Evolutionary conservation across 306 rosid species (phyloP).

Genomic region (Prunus fruticosa): DNA sequence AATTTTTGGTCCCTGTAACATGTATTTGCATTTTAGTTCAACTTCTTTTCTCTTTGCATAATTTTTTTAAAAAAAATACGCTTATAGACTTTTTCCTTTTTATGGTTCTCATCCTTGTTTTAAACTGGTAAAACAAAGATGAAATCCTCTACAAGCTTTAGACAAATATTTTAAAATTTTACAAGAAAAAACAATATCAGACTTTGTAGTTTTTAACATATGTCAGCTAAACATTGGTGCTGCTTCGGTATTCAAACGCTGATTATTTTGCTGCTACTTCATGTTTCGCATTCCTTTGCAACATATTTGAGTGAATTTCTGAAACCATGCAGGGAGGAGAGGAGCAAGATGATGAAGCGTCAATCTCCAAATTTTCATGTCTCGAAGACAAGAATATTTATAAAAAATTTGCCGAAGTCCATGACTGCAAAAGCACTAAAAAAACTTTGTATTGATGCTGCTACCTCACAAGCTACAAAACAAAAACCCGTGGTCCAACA

Average conservation of each 20-base stretch:
- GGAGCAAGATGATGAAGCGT: conserved; percentile 69
- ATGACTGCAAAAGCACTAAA: conserved; percentile 74
- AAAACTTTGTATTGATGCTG: conserved; percentile 79
- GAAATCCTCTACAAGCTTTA: background rate
- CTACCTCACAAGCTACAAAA: conserved; percentile 80
- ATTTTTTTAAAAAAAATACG: background rate
- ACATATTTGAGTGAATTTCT: conserved; percentile 7
- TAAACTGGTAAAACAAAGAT: too few species aligned
- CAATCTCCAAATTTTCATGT: conserved; percentile 96
- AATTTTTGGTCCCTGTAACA: background rate
- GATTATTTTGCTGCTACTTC: background rate
- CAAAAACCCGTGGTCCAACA: conserved; percentile 81
- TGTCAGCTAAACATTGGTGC: background rate
- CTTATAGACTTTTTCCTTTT: background rate
- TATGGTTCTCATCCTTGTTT: background rate
- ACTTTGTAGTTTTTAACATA: background rate
- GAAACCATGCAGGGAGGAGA: conserved; percentile 54
- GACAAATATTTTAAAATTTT: background rate
- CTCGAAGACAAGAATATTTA: conserved; percentile 75
- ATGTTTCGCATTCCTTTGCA: background rate
- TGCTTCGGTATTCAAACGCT: background rate
- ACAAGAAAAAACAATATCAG: background rate
- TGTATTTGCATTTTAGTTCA: conserved; percentile 1
- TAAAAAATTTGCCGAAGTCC: conserved; percentile 80
- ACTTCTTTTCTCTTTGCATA: background rate